These are phyloP conservation scores for Aspergillus amoenus DNA, from an alignment of 2,329 filamentous ascomycete species.

Conservation along the genomic window DNA sequence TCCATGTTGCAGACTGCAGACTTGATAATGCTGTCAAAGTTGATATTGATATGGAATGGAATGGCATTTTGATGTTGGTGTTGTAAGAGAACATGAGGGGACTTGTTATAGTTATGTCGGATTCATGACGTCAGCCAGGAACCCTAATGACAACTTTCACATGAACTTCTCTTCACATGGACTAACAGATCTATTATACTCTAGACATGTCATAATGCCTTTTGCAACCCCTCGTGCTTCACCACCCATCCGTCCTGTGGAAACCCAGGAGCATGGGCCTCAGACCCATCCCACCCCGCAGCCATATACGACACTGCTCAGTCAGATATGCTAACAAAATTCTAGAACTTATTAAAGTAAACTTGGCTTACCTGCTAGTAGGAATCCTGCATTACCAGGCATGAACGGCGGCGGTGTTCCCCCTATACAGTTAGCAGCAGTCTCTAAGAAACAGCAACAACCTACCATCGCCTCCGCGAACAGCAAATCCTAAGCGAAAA, in stretches of 20 bases:
- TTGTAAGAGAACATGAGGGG: too few species aligned
- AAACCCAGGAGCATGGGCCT: conserved; percentile 12
- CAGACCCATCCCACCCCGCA: conserved; percentile 16
- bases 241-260: conserved; percentile 14
- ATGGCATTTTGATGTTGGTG: not conserved
- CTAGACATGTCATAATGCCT: not conserved
- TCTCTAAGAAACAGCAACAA: not conserved
- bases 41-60: not conserved
- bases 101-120: too few species aligned
- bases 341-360: too few species aligned
- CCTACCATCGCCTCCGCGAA: conserved; percentile 13
- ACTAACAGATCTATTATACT: too few species aligned
- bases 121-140: too few species aligned
- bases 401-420: conserved; percentile 19
- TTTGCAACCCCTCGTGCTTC: conserved; percentile 11
- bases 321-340: not conserved
- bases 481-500: conserved; percentile 13
- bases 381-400: conserved; percentile 16
- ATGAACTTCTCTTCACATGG: too few species aligned
- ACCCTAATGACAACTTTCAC: too few species aligned
- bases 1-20: not conserved
- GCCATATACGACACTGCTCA: conserved; percentile 16
- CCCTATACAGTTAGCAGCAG: not conserved
- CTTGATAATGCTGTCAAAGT: not conserved
- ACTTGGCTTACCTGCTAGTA: conserved; percentile 11